These are phyloP conservation scores for Hortiboletus flavorubellus DNA, from an alignment of 768 basidiomycete genomes.

Conservation along the genomic window DNA sequence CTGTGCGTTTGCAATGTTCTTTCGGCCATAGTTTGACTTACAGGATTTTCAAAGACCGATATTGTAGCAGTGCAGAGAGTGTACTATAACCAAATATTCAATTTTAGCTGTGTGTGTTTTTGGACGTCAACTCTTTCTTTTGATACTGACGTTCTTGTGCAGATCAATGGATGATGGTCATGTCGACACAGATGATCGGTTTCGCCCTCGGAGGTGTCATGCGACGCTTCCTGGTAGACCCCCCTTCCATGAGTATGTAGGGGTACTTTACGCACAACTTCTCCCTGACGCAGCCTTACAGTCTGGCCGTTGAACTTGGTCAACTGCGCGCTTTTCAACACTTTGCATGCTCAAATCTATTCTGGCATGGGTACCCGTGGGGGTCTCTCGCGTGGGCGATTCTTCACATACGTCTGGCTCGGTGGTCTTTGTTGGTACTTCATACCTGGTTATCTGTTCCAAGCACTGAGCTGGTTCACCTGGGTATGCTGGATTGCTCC, in stretches of 20 bases:
- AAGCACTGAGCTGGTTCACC: slow-evolving; percentile 58
- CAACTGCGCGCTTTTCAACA: slow-evolving; percentile 71
- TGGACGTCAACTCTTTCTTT: background rate
- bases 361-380: slow-evolving; percentile 42
- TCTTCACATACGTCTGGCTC: slow-evolving; percentile 47
- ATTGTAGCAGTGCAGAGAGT: slow-evolving; percentile 71
- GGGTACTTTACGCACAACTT: background rate
- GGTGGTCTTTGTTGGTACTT: slow-evolving; percentile 47
- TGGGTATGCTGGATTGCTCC: slow-evolving; percentile 71
- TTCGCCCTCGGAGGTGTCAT: slow-evolving; percentile 57
- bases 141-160: background rate
- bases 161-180: slow-evolving; percentile 60
- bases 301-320: slow-evolving; percentile 76
- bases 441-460: slow-evolving; percentile 74
- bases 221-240: slow-evolving; percentile 62
- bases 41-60: slow-evolving; percentile 44
- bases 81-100: slow-evolving; percentile 58
- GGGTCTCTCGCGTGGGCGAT: slow-evolving; percentile 50
- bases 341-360: slow-evolving; percentile 59
- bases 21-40: background rate
- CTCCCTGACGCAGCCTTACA: slow-evolving; percentile 32
- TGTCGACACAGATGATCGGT: slow-evolving; percentile 73
- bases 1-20: slow-evolving; percentile 10
- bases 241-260: slow-evolving; percentile 58
- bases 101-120: slow-evolving; percentile 41